These are phyloP conservation scores for Tremellales sp. DNA, from an alignment of 1,284 basidiomycete species.

Conservation along the genomic window DNA sequence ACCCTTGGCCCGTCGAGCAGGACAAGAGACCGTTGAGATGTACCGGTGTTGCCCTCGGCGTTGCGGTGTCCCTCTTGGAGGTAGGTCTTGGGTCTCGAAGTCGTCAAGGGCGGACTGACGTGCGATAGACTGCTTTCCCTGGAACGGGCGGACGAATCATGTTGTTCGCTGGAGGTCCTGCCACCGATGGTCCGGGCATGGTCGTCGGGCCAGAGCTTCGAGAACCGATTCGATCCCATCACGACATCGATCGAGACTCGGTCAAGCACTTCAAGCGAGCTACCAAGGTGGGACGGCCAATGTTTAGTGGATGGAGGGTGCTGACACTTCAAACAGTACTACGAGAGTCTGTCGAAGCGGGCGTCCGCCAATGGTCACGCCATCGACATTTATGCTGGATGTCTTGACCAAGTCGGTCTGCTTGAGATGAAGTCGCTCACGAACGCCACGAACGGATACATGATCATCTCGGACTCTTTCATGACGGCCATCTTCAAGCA, in stretches of 20 bases:
- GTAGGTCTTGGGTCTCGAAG: conserved; percentile 48
- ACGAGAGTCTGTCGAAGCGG: conserved; percentile 90
- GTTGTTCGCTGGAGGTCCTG: conserved; percentile 94
- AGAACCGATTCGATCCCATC: conserved; percentile 97
- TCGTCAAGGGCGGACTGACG: conserved; percentile 2
- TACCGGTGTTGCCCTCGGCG: conserved; percentile 90
- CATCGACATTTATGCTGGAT: conserved; percentile 94
- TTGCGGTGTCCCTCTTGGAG: conserved; percentile 93
- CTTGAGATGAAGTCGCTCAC: conserved; percentile 96
- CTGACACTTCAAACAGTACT: conserved; percentile 62
- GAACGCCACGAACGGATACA: conserved; percentile 94
- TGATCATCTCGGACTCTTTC: conserved; percentile 95
- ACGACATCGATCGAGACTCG: conserved; percentile 96
- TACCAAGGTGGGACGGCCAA: conserved; percentile 63
- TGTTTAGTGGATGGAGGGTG: background rate
- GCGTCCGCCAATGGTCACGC: conserved; percentile 92
- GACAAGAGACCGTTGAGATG: conserved; percentile 94
- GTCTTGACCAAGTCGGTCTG: conserved; percentile 95
- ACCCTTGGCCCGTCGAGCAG: conserved; percentile 96
- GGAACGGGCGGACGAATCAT: conserved; percentile 96
- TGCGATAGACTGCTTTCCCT: conserved; percentile 73
- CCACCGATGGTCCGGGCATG: conserved; percentile 94
- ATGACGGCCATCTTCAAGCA: conserved; percentile 99
- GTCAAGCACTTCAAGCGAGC: conserved; percentile 98
- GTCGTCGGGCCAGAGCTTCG: conserved; percentile 94